These are phyloP conservation scores for Pyrenula aspistea DNA, from an alignment of 495 filamentous ascomycete species.

Conservation along the genomic window DNA sequence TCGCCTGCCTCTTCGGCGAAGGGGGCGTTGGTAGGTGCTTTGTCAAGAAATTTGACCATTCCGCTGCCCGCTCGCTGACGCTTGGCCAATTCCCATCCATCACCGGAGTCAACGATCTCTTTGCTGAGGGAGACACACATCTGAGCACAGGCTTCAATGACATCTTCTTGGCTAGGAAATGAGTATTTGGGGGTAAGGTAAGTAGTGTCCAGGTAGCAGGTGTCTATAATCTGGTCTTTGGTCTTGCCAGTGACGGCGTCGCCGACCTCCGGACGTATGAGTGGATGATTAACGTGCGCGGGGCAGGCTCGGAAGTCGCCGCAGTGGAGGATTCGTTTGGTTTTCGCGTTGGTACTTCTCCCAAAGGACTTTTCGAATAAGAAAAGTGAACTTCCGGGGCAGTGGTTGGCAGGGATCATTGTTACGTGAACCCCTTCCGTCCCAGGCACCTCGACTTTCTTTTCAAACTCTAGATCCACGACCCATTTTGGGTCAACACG, in stretches of 20 bases:
- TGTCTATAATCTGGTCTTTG: conserved; percentile 77
- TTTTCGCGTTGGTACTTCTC: conserved; percentile 40
- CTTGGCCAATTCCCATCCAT: conserved; percentile 39
- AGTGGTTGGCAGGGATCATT: conserved; percentile 96
- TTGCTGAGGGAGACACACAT: conserved; percentile 65
- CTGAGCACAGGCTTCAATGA: conserved; percentile 79
- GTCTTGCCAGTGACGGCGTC: conserved; percentile 55
- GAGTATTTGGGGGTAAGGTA: conserved; percentile 94
- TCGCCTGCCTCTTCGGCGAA: conserved; percentile 2
- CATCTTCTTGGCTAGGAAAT: conserved; percentile 79
- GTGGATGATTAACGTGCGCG: conserved; percentile 73
- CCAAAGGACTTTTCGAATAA: conserved; percentile 73
- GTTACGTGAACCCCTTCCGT: conserved; percentile 76
- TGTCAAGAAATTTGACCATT: conserved; percentile 51
- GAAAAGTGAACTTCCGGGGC: conserved; percentile 87
- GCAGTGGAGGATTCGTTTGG: conserved; percentile 80
- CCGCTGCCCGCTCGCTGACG: conserved; percentile 33
- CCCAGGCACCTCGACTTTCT: conserved; percentile 62
- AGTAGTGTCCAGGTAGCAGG: conserved; percentile 94
- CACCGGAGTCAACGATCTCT: conserved; percentile 35
- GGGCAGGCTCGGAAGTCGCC: conserved; percentile 90
- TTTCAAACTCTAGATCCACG: conserved; percentile 75
- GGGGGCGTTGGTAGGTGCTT: conserved; percentile 4
- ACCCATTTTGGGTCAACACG: conserved; percentile 79
- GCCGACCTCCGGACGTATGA: conserved; percentile 60